A percentile compares a stretch with the other conserved stretches of the same genome.
phyloP scores from a whole-genome alignment of 441 rosid species.

The Adansonia madagascariensis region DNA sequence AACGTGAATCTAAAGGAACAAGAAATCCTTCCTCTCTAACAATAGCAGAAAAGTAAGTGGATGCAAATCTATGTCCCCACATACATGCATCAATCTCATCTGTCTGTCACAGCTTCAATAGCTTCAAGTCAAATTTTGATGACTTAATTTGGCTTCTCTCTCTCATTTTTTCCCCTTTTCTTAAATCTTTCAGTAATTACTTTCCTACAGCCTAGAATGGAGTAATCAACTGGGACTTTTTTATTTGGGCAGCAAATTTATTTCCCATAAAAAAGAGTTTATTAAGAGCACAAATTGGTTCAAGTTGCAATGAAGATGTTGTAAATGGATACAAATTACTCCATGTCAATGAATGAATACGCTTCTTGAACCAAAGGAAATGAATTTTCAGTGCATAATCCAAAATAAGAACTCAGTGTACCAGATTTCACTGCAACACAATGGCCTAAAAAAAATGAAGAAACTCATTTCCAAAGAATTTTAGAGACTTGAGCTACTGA shows the following conservation, averaged over 20 bases:
- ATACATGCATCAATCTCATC: no score
- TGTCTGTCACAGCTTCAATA: neutral
- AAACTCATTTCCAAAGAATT: slow-evolving; percentile 43
- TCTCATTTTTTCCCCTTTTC: neutral
- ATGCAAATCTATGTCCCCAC: neutral
- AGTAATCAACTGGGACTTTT: neutral
- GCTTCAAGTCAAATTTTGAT: neutral
- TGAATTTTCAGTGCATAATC: neutral
- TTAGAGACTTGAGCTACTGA: slow-evolving; percentile 33
- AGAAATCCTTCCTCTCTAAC: neutral
- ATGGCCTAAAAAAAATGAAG: slow-evolving; percentile 28
- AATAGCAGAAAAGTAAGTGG: neutral
- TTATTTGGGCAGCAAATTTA: neutral
- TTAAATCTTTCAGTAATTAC: neutral
- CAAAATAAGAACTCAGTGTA: slow-evolving; percentile 22
- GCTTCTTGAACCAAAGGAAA: neutral
- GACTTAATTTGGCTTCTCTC: neutral
- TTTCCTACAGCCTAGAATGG: neutral
- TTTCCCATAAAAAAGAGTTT: neutral
- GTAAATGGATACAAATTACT: neutral
- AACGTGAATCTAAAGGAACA: neutral
- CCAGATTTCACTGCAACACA: slow-evolving; percentile 27
- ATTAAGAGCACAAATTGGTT: neutral
- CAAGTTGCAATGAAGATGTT: neutral
- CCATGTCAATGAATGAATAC: slow-evolving; percentile 15